Evolutionary conservation across 163 green algal genomes (phyloP), one percentile per base, ranked within the genome.

Genomic region (Scenedesmus sp.): DNA sequence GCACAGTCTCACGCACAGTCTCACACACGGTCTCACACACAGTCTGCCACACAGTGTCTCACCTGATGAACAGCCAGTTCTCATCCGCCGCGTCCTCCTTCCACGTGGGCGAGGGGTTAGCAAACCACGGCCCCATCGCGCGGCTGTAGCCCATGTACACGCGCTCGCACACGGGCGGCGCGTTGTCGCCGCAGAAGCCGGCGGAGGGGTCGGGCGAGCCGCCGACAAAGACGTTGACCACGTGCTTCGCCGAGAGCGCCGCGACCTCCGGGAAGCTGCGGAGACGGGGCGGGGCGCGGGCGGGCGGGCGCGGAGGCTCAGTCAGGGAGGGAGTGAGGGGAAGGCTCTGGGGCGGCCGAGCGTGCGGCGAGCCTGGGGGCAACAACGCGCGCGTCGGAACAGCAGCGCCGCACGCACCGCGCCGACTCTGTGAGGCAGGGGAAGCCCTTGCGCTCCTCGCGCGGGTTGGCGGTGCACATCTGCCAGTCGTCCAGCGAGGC

Each of bases 31-130:
- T n/a, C n/a, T n/a, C n/a, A n/a, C n/a, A n/a, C n/a, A n/a, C n/a
- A n/a, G n/a, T n/a, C n/a, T 47, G 39, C 51, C 22, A 22, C 66
- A 67, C 22, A 60, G n/a, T 39, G 53, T 77, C 69, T 51, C 69
- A 77, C 10, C 51, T 75, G 6, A 77, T 56, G 22, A 36, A 22
- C 2, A 77, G 3, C 48, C 48, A 77, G 51, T 77, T 77, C 53
- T 77, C 69, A 18, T 54, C 29, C 36, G 29, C 29, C 34, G 39
- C 14, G 9, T 42, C 69, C 34, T 77, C 69, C 9, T 17, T 17
- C 69, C 69, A 77, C 3, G 53, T 66, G 1, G 69, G 11, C n/a
- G 69, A 77, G 10, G 10, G 6, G 39, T 47, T 10, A 6, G 6
- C 39, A 15, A 15, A 10, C 39, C 39, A 47, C 7, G 39, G 39